Evolutionary conservation across 176 grass and related monocot genomes (phyloP).

Genomic region (Eremochloa ophiuroides): DNA sequence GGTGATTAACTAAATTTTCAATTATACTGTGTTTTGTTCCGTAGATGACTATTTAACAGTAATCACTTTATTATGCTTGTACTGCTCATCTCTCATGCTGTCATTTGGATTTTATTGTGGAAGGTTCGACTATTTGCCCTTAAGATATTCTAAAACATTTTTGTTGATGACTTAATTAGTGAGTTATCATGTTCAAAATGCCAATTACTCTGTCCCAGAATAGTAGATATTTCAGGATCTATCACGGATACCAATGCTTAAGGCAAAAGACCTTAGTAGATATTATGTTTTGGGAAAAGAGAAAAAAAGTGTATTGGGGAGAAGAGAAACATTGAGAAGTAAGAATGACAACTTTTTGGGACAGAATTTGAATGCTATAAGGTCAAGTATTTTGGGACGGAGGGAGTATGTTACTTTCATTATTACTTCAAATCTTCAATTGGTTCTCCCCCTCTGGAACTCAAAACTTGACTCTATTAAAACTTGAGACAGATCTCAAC

Average conservation of each 20-base stretch:
- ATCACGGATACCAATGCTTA: not conserved
- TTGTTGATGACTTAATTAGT: not conserved
- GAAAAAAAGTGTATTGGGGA: not conserved
- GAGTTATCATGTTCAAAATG: conserved; percentile 11
- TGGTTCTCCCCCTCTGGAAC: not conserved
- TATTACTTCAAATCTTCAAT: not conserved
- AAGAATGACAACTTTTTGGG: not conserved
- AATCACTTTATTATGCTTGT: not conserved
- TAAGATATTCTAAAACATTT: conserved; percentile 3
- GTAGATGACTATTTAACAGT: not conserved
- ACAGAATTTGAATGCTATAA: not conserved
- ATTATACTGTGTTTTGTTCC: not conserved
- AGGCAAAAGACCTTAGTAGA: not conserved
- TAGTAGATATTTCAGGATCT: not conserved
- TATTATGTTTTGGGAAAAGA: too few species aligned
- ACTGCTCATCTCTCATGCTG: not conserved
- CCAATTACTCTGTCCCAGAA: not conserved
- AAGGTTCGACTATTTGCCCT: not conserved
- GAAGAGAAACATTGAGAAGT: not conserved
- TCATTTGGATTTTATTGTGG: not conserved
- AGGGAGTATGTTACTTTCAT: not conserved
- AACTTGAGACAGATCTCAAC: not conserved
- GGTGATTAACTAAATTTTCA: not conserved
- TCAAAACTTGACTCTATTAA: not conserved
- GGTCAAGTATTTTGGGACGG: not conserved